Evolutionary conservation across 2,329 filamentous ascomycete species (phyloP), one percentile per base, ranked within the genome.

Genomic region (Aspergillus sclerotialis): DNA sequence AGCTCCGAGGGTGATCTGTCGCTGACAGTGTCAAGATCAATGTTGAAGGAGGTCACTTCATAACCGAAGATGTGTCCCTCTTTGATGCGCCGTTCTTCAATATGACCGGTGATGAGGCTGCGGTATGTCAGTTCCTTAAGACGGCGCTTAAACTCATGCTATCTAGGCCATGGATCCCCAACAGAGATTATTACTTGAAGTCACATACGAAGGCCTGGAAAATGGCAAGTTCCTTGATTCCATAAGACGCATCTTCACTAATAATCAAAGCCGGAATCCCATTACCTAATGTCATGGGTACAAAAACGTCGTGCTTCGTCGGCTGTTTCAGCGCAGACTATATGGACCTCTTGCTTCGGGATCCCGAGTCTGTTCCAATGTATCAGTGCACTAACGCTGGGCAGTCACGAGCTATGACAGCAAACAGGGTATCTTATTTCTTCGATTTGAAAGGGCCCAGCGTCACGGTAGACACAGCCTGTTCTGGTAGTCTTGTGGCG

Each of bases 61-160:
- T 56, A 4, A 18, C 36, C 9, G 47, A 56, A 13, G 50, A 58
- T 30, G 12, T 54, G 7, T 42, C 40, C 2, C 10, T 39, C 1
- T 59, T 62, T 15, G 57, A 63, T 37, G 55, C 58, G 2, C 40
- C 53, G 0, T 62, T 63, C 32, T 62, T 62, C 33, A 53, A 54
- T 26, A 55, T 61, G 37, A 50, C 48, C 9, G 40, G 44, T 3
- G 44, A 56, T 10, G 55, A 58, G 30, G 55, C 54, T 7, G 42
- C 47, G n/a, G 49, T 52, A 31, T 21, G 46, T 34, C 6, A 21
- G 8, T 23, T 18, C 7, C 11, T 15, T 15, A 28, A 9, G n/a
- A 11, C 8, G 11, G 7, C 13, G 3, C n/a, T 11, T 13, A 7
- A 26, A 12, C 12, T 26, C 28, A 2, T 14, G 23, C 13, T 29